These are phyloP conservation scores for Fagopyrum esculentum DNA, from an alignment of 148 eudicot genomes.

Conservation along the genomic window DNA sequence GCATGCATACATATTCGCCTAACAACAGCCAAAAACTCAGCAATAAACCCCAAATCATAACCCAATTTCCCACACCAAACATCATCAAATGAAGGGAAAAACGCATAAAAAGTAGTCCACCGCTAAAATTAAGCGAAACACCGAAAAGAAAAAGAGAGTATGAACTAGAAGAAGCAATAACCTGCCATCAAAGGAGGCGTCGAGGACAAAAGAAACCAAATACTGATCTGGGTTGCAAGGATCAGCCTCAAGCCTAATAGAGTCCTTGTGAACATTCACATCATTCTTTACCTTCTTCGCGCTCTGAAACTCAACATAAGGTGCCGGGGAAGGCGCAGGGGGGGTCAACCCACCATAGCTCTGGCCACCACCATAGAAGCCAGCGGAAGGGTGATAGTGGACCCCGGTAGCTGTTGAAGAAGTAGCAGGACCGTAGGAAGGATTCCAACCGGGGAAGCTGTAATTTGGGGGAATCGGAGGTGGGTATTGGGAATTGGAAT, in stretches of 20 bases:
- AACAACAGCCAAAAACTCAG: too few species aligned
- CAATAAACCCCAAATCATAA: too few species aligned
- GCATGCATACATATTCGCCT: too few species aligned
- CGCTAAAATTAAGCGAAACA: too few species aligned
- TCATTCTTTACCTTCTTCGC: slow-evolving; percentile 77
- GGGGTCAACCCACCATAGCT: slow-evolving; percentile 18
- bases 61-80: too few species aligned
- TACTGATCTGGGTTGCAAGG: slow-evolving; percentile 37
- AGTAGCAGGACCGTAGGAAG: neutral
- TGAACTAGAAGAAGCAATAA: slow-evolving; percentile 12
- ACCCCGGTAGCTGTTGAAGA: neutral
- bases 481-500: neutral
- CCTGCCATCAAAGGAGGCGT: slow-evolving; percentile 80
- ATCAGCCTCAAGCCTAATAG: slow-evolving; percentile 48
- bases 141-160: too few species aligned
- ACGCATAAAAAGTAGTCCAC: too few species aligned
- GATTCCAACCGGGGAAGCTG: neutral
- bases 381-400: neutral
- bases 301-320: slow-evolving; percentile 49
- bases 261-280: slow-evolving; percentile 77
- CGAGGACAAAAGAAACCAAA: slow-evolving; percentile 68
- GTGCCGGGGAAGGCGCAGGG: slow-evolving; percentile 24
- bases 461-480: slow-evolving; percentile 8
- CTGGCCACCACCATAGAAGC: slow-evolving; percentile 27
- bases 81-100: too few species aligned